Conservation (phyloP, 768 basidiomycete genomes). For the Lentinula aciculospora region DNA sequence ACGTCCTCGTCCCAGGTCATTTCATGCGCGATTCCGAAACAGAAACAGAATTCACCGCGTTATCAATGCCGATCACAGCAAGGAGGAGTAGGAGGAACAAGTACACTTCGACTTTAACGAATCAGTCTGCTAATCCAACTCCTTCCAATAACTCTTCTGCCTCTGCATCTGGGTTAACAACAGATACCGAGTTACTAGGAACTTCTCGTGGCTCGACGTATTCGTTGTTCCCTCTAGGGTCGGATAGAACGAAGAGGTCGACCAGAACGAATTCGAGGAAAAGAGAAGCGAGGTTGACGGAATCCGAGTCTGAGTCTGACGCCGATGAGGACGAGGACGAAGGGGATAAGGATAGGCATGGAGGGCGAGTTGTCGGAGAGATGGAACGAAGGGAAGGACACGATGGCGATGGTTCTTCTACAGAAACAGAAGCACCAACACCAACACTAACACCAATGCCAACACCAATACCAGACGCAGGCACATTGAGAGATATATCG, state of each 20-base stretch:
- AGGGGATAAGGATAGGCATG: too few relatives aligned
- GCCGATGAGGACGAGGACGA: too few relatives aligned
- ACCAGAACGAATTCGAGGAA: background rate
- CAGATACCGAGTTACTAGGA: background rate
- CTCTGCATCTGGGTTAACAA: conserved; percentile 1
- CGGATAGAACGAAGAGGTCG: too few relatives aligned
- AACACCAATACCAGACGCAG: background rate
- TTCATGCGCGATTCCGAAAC: conserved; percentile 9
- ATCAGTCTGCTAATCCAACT: too few relatives aligned
- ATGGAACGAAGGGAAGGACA: too few relatives aligned
- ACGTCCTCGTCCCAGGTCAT: conserved; percentile 3
- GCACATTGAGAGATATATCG: conserved; percentile 3
- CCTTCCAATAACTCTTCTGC: background rate
- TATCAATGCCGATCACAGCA: background rate
- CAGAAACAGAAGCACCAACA: background rate
- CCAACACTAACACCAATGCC: too few relatives aligned
- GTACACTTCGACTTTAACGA: background rate
- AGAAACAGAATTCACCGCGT: conserved; percentile 2
- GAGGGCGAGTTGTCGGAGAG: too few relatives aligned
- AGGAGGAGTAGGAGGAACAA: background rate
- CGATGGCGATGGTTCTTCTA: background rate
- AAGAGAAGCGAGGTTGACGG: background rate
- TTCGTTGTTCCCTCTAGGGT: background rate
- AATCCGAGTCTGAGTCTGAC: background rate
- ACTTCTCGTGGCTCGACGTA: conserved; percentile 1